Conservation (phyloP, 2,329 filamentous ascomycete species). For the Aspergillus neotritici region DNA sequence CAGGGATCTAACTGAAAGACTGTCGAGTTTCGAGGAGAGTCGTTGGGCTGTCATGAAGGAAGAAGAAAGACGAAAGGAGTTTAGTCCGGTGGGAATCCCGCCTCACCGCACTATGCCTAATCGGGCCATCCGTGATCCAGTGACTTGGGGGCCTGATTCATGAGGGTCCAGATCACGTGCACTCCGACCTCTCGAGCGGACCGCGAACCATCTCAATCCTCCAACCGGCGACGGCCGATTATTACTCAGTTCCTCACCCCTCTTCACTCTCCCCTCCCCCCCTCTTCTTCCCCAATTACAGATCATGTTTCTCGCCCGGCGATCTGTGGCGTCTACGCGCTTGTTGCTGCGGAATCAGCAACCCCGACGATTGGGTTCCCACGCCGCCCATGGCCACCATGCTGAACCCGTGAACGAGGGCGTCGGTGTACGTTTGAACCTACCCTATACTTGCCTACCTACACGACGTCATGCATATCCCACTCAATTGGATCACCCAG, state of each 20-base stretch:
- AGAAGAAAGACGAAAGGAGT: background rate
- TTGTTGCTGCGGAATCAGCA: slow-evolving; percentile 37
- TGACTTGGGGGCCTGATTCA: too few species aligned
- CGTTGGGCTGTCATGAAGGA: slow-evolving; percentile 6
- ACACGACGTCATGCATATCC: too few species aligned
- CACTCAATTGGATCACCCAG: too few species aligned
- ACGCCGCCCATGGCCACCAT: slow-evolving; percentile 31
- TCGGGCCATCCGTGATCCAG: too few species aligned
- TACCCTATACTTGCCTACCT: background rate
- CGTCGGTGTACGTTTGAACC: slow-evolving; percentile 39
- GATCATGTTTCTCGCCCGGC: slow-evolving; percentile 39
- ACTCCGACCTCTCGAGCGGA: slow-evolving; percentile 12
- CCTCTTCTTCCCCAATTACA: too few species aligned
- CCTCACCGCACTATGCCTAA: too few species aligned
- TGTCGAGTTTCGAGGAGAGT: too few species aligned
- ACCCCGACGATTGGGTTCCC: slow-evolving; percentile 41
- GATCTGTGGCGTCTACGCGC: slow-evolving; percentile 35
- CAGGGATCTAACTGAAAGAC: background rate
- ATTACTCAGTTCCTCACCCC: slow-evolving; percentile 23
- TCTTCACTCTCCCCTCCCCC: slow-evolving; percentile 12
- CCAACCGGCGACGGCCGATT: slow-evolving; percentile 26
- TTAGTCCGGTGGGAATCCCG: too few species aligned
- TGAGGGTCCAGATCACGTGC: too few species aligned
- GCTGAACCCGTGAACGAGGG: slow-evolving; percentile 42
- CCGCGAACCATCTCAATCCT: too few species aligned